Conservation (phyloP, 1,284 basidiomycete species). For the Boletus semigastroideus region DNA sequence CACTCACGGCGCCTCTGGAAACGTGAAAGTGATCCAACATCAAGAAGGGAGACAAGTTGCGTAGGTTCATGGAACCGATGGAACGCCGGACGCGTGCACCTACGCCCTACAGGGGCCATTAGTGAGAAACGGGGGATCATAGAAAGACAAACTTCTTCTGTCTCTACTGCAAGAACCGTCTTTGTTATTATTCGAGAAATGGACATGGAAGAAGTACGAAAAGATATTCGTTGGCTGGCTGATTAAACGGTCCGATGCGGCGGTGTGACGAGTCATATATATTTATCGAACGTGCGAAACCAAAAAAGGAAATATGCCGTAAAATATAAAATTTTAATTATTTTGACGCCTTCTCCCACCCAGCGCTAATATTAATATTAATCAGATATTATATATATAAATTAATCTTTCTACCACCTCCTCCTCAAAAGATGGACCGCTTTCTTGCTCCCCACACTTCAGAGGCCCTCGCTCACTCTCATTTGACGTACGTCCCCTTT, state of each 20-base stretch:
- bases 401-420: not conserved
- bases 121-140: not conserved
- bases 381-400: constrained; percentile 13
- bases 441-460: constrained; percentile 71
- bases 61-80: constrained; percentile 75
- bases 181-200: constrained; percentile 72
- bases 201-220: constrained; percentile 27
- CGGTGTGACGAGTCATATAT: no score
- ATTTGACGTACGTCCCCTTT: constrained; percentile 54
- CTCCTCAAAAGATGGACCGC: constrained; percentile 48
- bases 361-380: no score
- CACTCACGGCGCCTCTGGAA: constrained; percentile 56
- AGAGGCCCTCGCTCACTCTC: constrained; percentile 69
- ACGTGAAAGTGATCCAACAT: constrained; percentile 83
- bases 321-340: no score
- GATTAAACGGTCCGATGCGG: no score
- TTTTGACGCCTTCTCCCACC: no score
- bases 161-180: constrained; percentile 77
- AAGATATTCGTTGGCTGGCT: no score
- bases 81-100: constrained; percentile 88
- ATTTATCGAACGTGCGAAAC: no score
- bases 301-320: no score
- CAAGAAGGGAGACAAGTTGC: constrained; percentile 88
- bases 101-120: constrained; percentile 55
- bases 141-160: constrained; percentile 59